phyloP scores from a whole-genome alignment of 2,329 filamentous ascomycete genomes.

The Leptographium lundbergii region DNA sequence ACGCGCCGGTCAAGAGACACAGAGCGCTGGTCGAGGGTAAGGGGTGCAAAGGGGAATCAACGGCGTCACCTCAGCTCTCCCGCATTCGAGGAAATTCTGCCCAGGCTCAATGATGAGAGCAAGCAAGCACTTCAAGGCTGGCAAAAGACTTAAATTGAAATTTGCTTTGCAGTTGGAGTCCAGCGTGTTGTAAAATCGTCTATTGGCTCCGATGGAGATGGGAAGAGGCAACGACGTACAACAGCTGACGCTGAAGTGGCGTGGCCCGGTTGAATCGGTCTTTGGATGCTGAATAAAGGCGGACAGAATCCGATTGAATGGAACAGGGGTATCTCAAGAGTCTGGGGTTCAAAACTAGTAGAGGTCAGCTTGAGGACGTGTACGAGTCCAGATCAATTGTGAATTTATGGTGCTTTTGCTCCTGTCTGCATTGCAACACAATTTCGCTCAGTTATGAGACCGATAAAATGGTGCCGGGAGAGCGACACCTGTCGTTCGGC shows the following conservation, averaged over 20 bases:
- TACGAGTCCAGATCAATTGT: background rate
- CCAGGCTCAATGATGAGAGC: background rate
- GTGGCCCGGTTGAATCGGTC: background rate
- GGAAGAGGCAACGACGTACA: no score
- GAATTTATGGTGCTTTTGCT: background rate
- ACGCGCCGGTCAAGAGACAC: background rate
- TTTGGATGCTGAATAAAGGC: background rate
- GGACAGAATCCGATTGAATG: background rate
- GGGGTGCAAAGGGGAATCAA: background rate
- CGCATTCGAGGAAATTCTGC: background rate
- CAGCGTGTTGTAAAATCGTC: background rate
- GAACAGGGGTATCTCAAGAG: background rate
- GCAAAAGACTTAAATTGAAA: background rate
- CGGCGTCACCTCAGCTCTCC: background rate
- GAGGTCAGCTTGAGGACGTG: background rate
- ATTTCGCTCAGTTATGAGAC: background rate
- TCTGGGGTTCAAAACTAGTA: background rate
- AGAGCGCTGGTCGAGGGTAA: background rate
- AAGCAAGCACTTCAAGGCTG: background rate
- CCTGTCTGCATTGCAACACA: background rate
- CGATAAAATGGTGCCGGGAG: background rate
- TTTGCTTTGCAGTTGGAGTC: background rate
- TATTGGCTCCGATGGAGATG: background rate
- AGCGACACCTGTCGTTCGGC: background rate
- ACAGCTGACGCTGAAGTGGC: no score